A percentile compares a stretch with the other conserved stretches of the same genome.
Evolutionary conservation across 768 basidiomycete species (phyloP).

Genomic region (Boletus fagicola): DNA sequence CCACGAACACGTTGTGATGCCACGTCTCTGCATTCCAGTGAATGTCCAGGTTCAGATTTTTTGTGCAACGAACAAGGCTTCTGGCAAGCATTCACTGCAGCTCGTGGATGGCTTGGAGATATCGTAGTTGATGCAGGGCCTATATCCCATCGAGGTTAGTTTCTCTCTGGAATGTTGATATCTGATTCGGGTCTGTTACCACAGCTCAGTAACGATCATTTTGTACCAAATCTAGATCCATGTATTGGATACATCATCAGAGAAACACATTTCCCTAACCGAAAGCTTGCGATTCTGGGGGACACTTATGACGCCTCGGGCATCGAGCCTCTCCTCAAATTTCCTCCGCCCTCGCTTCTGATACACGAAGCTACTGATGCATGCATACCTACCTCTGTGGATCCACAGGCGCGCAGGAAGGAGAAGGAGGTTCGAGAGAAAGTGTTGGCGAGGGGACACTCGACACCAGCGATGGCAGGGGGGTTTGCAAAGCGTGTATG

Average conservation of each 20-base stretch:
- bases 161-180: not conserved
- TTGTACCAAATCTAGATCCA: constrained; percentile 48
- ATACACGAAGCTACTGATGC: constrained; percentile 88
- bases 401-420: constrained; percentile 45
- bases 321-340: constrained; percentile 54
- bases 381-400: constrained; percentile 55
- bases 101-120: constrained; percentile 38
- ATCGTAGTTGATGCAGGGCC: constrained; percentile 71
- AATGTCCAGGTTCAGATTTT: constrained; percentile 63
- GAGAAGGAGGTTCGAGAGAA: constrained; percentile 45
- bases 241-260: constrained; percentile 78
- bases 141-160: constrained; percentile 70
- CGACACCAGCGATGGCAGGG: constrained; percentile 76
- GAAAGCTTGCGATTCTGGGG: constrained; percentile 74
- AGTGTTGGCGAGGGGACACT: constrained; percentile 70
- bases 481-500: constrained; percentile 61
- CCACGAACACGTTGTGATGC: constrained; percentile 48
- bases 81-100: constrained; percentile 57
- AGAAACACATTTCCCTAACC: constrained; percentile 47
- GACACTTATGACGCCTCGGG: constrained; percentile 68
- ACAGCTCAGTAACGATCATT: not conserved
- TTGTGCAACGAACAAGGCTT: constrained; percentile 52
- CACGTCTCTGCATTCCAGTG: constrained; percentile 56
- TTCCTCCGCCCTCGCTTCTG: constrained; percentile 58
- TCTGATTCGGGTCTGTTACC: not conserved